Evolutionary conservation across 495 filamentous ascomycete species (phyloP).

Genomic region (Bacidia gigantensis): DNA sequence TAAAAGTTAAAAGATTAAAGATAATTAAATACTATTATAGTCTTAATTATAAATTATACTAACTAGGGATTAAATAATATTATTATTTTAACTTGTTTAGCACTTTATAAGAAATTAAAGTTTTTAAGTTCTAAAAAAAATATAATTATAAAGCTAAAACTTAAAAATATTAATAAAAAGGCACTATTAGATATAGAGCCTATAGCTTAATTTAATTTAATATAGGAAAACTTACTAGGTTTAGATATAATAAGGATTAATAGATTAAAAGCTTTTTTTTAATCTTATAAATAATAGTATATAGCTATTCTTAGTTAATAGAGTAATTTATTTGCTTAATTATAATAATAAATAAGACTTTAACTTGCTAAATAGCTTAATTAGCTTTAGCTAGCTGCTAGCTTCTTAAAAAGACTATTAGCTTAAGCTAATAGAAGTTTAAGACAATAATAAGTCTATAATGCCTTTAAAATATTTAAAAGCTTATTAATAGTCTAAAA

Average conservation of each 20-base stretch:
- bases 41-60: slow-evolving; percentile 63
- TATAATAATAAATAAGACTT: slow-evolving; percentile 62
- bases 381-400: slow-evolving; percentile 46
- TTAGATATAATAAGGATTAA: slow-evolving; percentile 55
- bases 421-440: slow-evolving; percentile 56
- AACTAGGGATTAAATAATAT: slow-evolving; percentile 55
- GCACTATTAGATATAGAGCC: slow-evolving; percentile 46
- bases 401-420: slow-evolving; percentile 58
- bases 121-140: slow-evolving; percentile 57
- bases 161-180: slow-evolving; percentile 55
- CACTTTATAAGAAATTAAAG: slow-evolving; percentile 63
- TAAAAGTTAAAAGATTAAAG: slow-evolving; percentile 61
- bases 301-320: slow-evolving; percentile 55
- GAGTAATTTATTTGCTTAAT: slow-evolving; percentile 63
- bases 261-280: slow-evolving; percentile 52
- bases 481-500: too few species aligned
- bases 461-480: slow-evolving; percentile 62
- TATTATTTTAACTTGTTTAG: slow-evolving; percentile 52
- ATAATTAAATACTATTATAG: slow-evolving; percentile 62
- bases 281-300: slow-evolving; percentile 50
- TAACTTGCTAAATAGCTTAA: slow-evolving; percentile 57
- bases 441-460: slow-evolving; percentile 57
- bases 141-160: slow-evolving; percentile 57
- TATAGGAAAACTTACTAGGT: slow-evolving; percentile 54
- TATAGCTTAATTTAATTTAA: slow-evolving; percentile 60